Base-by-base conservation (phyloP, 73 alveolate genomes). In the Tetrahymena thermophila region DNA sequence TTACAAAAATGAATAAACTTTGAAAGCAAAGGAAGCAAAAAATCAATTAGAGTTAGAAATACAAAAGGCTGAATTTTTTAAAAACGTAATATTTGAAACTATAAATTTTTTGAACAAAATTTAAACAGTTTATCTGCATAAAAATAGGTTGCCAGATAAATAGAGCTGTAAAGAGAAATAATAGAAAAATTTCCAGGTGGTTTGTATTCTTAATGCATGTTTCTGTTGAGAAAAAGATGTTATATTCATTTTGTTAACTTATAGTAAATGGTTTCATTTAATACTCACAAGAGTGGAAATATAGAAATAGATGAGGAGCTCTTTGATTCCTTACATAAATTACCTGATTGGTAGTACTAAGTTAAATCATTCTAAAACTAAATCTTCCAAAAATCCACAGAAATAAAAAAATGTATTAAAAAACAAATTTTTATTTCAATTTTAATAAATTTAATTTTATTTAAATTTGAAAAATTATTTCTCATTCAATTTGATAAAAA, bases 41-140 rank as follows among this genome's bases (percentile, higher is more conserved):
- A 94, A 95, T 95, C 44, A 89, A n/a, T 55, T 95, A 40, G 97
- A 95, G 44, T 85, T 85, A 42, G 95, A 95, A 89, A 85, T 35
- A 85, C 55, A 94, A 35, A 95, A 85, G 11, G 95, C 95, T 31
- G 35, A 50, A 23, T 89, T 71, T 71, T 71, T 71, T 71, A 34
- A 71, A 31, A 71, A 71, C n/a, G 89, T 71, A 71, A 25, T 71
- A 28, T 15, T 57, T 57, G 2, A 50, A 5, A 10, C 10, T 4
- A 40, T 2, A 50, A 42, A 56, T 56, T 19, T 56, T 56, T 23
- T 9, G 16, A 19, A n/a, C 16, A 56, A 56, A 56, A 4, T 56
- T 9, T 10, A 56, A 14, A 56, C 16, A 56, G 8, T 10, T 56
- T 14, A 56, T 10, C 13, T 71, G 8, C 85, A 71, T 19, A 28